phyloP scores from a whole-genome alignment of 768 basidiomycete species.

The Lentinula edodes region DNA sequence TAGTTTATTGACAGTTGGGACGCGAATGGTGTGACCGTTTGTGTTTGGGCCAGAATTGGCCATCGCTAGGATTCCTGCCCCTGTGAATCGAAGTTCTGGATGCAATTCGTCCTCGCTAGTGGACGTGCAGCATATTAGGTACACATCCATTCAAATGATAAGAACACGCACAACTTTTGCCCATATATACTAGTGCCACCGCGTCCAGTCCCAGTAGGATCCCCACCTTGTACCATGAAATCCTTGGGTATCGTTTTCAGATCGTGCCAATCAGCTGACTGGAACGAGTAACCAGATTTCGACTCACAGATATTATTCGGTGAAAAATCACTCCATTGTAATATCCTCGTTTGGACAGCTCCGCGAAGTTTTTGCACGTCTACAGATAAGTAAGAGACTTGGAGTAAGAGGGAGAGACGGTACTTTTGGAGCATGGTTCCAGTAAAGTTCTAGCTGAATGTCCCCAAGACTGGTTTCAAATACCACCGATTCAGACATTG shows the following conservation, averaged over 20 bases:
- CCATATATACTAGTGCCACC: conserved; percentile 33
- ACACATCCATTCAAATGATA: neutral
- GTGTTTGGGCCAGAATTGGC: conserved; percentile 97
- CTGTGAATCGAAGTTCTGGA: conserved; percentile 43
- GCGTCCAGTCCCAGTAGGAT: conserved; percentile 66
- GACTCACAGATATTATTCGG: conserved; percentile 77
- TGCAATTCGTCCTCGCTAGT: conserved; percentile 76
- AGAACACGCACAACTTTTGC: conserved; percentile 66
- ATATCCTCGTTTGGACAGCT: conserved; percentile 86
- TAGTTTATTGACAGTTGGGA: conserved; percentile 17
- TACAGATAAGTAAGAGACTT: conserved; percentile 23
- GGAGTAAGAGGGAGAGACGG: conserved; percentile 12
- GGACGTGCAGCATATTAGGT: neutral
- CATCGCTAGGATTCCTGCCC: conserved; percentile 36
- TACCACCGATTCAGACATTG: conserved; percentile 51
- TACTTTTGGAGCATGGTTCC: conserved; percentile 81
- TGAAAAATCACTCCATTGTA: conserved; percentile 91
- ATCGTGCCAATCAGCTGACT: neutral
- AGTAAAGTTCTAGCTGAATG: conserved; percentile 87
- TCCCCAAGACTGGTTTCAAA: conserved; percentile 84
- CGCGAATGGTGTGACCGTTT: conserved; percentile 44
- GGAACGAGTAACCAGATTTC: neutral
- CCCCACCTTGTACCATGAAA: conserved; percentile 96
- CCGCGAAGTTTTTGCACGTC: conserved; percentile 95
- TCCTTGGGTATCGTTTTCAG: conserved; percentile 30